Base-by-base conservation (phyloP, 805 yeast genomes). In the Kurtzmaniella fragi region DNA sequence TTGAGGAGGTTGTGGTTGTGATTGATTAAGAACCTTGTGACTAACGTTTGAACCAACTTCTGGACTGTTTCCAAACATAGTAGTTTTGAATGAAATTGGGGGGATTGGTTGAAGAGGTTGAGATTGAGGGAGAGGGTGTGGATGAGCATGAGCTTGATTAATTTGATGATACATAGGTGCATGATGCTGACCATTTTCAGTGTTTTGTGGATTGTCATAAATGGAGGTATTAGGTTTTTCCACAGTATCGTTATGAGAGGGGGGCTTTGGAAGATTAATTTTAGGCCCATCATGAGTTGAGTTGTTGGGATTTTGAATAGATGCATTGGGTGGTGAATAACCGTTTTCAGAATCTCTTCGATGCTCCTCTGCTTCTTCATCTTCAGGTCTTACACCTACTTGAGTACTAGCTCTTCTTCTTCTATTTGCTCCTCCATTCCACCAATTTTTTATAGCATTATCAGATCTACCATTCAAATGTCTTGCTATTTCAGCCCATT, bases 401-500 rank as follows among this genome's bases (percentile, higher is more conserved):
- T 40, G 37, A 16, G 38, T 36, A 16, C 53, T 52, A 6, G 68
- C 67, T 46, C 88, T 66, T 52, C 93, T 74, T 44, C 95, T 68
- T 43, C 95, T 71, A 56, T 85, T 87, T 11, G 95, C 91, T 7
- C 95, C 95, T 3, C 96, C 95, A 55, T 87, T 87, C 96, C 96
- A 88, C 96, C 96, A 89, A 62, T 89, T 89, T 57, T 87, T 87
- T 51, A 87, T 86, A 15, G 95, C 89, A 58, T 87, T 88, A 59
- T 88, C 96, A n/a, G 84, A 75, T 38, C 96, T 69, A 2, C 96
- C 95, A 45, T 84, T 82, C 42, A 88, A 64, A 59, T 87, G 95
- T 38, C 95, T 74, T 13, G 95, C 87, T 34, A 88, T 89, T 54
- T 86, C 95, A 0, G 96, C 96, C 96, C 96, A 88, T 50, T 85